Conservation (phyloP, 2,329 filamentous ascomycete genomes). For the Chlorencoelia australis region DNA sequence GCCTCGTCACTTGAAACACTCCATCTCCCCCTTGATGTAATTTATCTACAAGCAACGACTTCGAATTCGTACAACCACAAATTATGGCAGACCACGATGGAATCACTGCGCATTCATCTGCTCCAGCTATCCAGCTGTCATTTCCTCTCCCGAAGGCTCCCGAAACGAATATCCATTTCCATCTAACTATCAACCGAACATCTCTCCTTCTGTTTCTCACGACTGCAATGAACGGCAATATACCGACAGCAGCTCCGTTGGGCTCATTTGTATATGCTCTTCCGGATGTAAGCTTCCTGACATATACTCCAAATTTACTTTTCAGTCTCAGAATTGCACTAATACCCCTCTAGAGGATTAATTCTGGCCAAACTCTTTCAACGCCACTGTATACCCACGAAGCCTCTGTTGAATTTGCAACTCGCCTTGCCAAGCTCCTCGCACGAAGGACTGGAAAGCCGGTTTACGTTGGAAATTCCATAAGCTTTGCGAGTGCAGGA, state of each 20-base stretch:
- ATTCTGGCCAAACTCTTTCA: slow-evolving; percentile 53
- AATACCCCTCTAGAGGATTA: slow-evolving; percentile 20
- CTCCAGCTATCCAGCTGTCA: slow-evolving; percentile 36
- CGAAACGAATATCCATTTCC: slow-evolving; percentile 51
- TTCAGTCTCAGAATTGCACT: slow-evolving; percentile 7
- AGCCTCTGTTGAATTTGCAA: slow-evolving; percentile 75
- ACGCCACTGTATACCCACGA: slow-evolving; percentile 72
- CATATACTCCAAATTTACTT: neutral
- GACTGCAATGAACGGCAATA: slow-evolving; percentile 44
- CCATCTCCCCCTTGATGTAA: too few species aligned
- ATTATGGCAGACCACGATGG: too few species aligned
- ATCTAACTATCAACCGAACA: slow-evolving; percentile 47
- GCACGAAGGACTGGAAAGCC: slow-evolving; percentile 63
- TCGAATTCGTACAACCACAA: too few species aligned
- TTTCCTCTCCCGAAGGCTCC: slow-evolving; percentile 49
- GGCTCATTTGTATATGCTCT: slow-evolving; percentile 92
- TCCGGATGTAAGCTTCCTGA: slow-evolving; percentile 61
- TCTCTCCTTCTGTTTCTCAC: slow-evolving; percentile 51
- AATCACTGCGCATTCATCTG: too few species aligned
- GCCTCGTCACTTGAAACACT: too few species aligned
- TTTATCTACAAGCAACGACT: too few species aligned
- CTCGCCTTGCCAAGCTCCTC: slow-evolving; percentile 71
- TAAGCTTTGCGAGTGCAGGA: slow-evolving; percentile 63
- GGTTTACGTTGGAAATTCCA: slow-evolving; percentile 84
- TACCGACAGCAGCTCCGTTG: slow-evolving; percentile 44